phyloP scores from a whole-genome alignment of 306 rosid genomes.

The Sophora flavescens region DNA sequence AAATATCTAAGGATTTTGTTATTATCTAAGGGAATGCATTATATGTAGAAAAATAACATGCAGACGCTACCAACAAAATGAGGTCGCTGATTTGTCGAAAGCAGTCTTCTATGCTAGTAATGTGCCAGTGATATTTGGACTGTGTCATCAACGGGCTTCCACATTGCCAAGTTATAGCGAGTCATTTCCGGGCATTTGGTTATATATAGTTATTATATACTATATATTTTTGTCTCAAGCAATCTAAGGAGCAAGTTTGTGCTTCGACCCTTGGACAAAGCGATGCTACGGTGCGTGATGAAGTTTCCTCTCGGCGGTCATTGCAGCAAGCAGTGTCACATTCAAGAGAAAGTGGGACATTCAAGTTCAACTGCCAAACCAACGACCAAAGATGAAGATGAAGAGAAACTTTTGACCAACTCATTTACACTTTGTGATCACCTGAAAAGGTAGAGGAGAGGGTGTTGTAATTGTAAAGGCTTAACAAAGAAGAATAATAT shows the following conservation, averaged over 20 bases:
- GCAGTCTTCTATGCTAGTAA: conserved; percentile 28
- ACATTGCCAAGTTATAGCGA: background rate
- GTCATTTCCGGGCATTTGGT: conserved; percentile 12
- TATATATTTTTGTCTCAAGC: conserved; percentile 10
- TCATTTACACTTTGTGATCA: conserved; percentile 48
- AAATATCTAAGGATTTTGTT: conserved; percentile 27
- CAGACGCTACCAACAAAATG: conserved; percentile 9
- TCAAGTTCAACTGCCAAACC: conserved; percentile 27
- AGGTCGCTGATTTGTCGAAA: background rate
- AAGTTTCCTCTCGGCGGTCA: conserved; percentile 38
- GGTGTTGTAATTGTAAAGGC: conserved; percentile 30
- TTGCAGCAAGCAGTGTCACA: conserved; percentile 29
- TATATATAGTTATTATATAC: background rate
- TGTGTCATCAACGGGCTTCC: background rate
- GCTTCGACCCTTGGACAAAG: conserved; percentile 7
- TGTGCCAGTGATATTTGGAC: conserved; percentile 6
- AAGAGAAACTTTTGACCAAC: conserved; percentile 37
- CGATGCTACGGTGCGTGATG: conserved; percentile 24
- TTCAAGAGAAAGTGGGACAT: conserved; percentile 1
- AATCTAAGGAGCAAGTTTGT: conserved; percentile 22
- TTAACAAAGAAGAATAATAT: conserved; percentile 26
- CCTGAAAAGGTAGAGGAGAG: conserved; percentile 40
- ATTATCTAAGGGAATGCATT: background rate
- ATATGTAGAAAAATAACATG: background rate
- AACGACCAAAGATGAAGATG: conserved; percentile 28